Base-by-base conservation (phyloP, 2,329 filamentous ascomycete genomes). In the Pestalotiopsis sp. region DNA sequence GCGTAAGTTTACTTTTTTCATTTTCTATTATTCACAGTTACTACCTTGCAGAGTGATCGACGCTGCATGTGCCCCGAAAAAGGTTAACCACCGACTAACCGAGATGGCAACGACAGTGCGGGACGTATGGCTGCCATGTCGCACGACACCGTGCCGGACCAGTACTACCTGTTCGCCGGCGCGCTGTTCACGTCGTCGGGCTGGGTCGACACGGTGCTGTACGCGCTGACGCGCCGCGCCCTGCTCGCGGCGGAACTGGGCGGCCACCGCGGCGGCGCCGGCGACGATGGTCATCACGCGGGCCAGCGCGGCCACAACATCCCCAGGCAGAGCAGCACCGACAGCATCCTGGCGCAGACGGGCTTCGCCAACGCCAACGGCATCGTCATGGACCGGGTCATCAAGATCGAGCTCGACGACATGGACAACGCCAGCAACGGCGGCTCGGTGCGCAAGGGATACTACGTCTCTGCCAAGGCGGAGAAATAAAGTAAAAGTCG, bases 41-140 rank as follows among this genome's bases (percentile, higher is more conserved):
- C 31, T 36, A 36, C 31, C 6, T 36, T 36, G 31, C 23, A 27
- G 11, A 27, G 11, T 49, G 17, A 3, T 58, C n/a, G 31, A 36
- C 31, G 31, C 31, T 38, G 4, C 13, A 27, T 57, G 41, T 45
- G 11, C 59, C 27, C 27, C 14, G 9, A 25, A 59, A 20, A 25
- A 27, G 5, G 12, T 23, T 23, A 13, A 58, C 13, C 41, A 57
- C 17, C 36, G 25, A 31, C 39, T 39, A 62, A 62, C 36, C 14
- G 45, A 52, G 11, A 52, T n/a, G 45, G 6, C 7, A 20, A 38
- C 31, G 31, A 14, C 39, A 76, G 74, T 25, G 83, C 82, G 4
- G 82, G 83, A 49, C 80, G 85, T 41, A 86, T 87, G 83, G 83
- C 82, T 67, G 78, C 77, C 64, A 85, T 86, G 83, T 80, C 81